Percentiles rank a stretch among this genome's conserved stretches.
phyloP scores from a whole-genome alignment of 257 asterid genomes.

The Paulownia fortunei region DNA sequence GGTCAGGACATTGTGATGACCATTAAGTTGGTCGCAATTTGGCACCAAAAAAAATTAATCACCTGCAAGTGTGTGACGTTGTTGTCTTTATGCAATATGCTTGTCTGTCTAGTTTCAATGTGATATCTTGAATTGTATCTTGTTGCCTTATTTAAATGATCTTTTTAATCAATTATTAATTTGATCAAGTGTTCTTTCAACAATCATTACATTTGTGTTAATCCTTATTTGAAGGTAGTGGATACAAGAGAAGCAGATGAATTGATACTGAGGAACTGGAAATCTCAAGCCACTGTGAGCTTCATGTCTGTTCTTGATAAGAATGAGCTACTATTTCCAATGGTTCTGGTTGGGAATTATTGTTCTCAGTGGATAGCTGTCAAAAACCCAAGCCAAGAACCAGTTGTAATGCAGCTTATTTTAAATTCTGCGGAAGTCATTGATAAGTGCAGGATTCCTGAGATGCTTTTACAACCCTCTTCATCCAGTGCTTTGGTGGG shows the following conservation, averaged over 20 bases:
- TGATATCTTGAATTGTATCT: too few species aligned
- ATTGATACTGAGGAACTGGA: slow-evolving; percentile 71
- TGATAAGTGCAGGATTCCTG: slow-evolving; percentile 62
- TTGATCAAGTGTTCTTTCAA: neutral
- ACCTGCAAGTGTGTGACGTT: neutral
- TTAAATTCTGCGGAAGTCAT: slow-evolving; percentile 76
- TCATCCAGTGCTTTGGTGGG: slow-evolving; percentile 52
- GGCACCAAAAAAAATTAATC: neutral
- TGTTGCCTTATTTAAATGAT: neutral
- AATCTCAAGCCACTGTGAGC: slow-evolving; percentile 67
- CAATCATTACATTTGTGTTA: slow-evolving; percentile 13
- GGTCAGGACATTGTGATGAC: neutral
- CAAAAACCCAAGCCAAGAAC: slow-evolving; percentile 73
- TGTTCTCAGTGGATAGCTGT: slow-evolving; percentile 66
- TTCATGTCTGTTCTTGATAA: slow-evolving; percentile 63
- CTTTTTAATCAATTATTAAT: neutral
- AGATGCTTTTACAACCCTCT: slow-evolving; percentile 54
- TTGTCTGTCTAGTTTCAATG: neutral
- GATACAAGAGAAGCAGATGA: slow-evolving; percentile 59
- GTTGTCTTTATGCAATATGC: neutral
- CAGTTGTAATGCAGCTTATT: slow-evolving; percentile 76
- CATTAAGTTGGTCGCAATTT: neutral
- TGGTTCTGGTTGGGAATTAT: slow-evolving; percentile 70
- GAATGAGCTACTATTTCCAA: slow-evolving; percentile 58
- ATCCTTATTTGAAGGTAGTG: slow-evolving; percentile 48